phyloP scores from a whole-genome alignment of 2,329 filamentous ascomycete genomes.

The Cladosporium sp. region DNA sequence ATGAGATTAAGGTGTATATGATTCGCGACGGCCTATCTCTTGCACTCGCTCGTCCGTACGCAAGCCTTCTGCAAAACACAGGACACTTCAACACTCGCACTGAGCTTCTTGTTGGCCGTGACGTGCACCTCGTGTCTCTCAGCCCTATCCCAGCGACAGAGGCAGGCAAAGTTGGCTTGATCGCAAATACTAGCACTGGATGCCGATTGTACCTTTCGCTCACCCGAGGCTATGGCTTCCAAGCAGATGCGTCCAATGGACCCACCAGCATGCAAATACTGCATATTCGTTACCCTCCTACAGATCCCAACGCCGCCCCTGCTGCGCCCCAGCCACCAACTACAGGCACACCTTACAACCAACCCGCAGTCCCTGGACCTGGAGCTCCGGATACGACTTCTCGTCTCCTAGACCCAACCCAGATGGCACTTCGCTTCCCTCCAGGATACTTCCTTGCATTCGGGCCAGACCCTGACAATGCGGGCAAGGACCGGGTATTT shows the following conservation, averaged over 20 bases:
- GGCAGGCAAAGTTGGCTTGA: constrained; percentile 80
- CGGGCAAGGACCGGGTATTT: constrained; percentile 67
- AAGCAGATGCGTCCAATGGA: constrained; percentile 63
- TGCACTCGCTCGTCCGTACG: constrained; percentile 58
- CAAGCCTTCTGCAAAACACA: constrained; percentile 66
- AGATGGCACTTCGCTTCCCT: constrained; percentile 60
- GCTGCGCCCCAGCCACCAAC: constrained; percentile 26
- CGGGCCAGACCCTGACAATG: constrained; percentile 52
- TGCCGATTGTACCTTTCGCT: constrained; percentile 91
- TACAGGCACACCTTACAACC: constrained; percentile 28
- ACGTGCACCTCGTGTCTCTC: constrained; percentile 77
- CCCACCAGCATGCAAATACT: constrained; percentile 98
- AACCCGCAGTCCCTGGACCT: constrained; percentile 19
- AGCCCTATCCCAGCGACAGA: constrained; percentile 79
- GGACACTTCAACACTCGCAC: constrained; percentile 77
- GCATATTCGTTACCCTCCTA: constrained; percentile 90
- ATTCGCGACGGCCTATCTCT: constrained; percentile 65
- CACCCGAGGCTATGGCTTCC: constrained; percentile 69
- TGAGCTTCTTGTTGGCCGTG: constrained; percentile 67
- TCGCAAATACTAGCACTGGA: constrained; percentile 87
- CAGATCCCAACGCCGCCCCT: constrained; percentile 33
- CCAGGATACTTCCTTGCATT: constrained; percentile 93
- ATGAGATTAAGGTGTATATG: constrained; percentile 88
- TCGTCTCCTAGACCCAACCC: constrained; percentile 39
- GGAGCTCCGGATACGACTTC: constrained; percentile 39